Evolutionary conservation across 768 basidiomycete species (phyloP), one percentile per base, ranked within the genome.

Genomic region (Tephrocybe sp.): DNA sequence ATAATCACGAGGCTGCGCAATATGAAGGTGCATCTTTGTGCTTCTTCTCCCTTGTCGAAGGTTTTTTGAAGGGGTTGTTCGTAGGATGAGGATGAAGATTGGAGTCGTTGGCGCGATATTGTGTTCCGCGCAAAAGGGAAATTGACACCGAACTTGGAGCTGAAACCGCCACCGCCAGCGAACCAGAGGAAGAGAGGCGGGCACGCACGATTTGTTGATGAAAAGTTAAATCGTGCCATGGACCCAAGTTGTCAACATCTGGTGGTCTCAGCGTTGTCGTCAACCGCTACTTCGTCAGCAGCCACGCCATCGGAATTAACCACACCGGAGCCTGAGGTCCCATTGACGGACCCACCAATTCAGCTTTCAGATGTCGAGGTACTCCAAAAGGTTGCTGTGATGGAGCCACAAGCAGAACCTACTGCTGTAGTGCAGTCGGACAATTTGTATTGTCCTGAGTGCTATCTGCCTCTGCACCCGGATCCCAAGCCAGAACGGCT

Each of bases 401-500:
- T 69, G 62, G 66, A 71, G 54, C 70, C 75, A 4, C 65, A 72
- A 21, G 58, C 68, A 3, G 72, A 72, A 55, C 58, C 72, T 18
- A 77, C 73, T 15, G 68, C 66, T 4, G 59, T 69, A 24, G 61
- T 70, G 34, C 61, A 72, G 45, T 64, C 65, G 12, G 74, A 79
- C 33, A 73, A 75, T 48, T 61, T 78, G 17, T 97, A 92, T 70
- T 99, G 96, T 65, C 75, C 81, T 1, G 90, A 93, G 63, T 99
- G 96, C 65, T 98, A 90, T 67, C 74, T 97, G 40, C 97, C 97
- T 14, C 70, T 98, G 21, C 86, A 94, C 51, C 92, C 93, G 10
- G 97, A 99, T 68, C 97, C 96, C 1, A 84, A 82, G 62, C 94
- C 95, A 2, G 92, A 94, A 65, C 84, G 84, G 54, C 73, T 98